A percentile compares a stretch with the other conserved stretches of the same genome.
Evolutionary conservation across 2,329 filamentous ascomycete species (phyloP).

Genomic region (Rachicladosporium sp.): DNA sequence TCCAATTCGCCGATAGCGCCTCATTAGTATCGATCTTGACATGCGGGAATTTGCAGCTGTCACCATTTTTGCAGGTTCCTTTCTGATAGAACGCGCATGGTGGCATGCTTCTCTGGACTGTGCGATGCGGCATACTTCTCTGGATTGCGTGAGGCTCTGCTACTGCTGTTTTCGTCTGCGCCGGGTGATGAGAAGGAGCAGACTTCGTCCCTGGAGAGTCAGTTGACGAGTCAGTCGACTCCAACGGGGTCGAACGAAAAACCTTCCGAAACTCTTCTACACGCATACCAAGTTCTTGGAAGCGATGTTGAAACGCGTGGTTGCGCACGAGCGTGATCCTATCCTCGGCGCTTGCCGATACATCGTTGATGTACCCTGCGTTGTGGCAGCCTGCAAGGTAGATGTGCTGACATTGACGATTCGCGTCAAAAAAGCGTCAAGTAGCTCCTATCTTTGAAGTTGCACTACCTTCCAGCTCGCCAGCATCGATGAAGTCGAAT

Average conservation of each 20-base stretch:
- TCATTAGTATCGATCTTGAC: slow-evolving; percentile 8
- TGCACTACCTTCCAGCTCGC: slow-evolving; percentile 47
- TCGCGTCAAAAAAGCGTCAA: slow-evolving; percentile 42
- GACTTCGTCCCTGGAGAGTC: too few relatives aligned
- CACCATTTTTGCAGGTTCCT: slow-evolving; percentile 20
- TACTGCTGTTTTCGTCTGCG: slow-evolving; percentile 2
- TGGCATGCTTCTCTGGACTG: background rate
- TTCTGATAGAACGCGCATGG: slow-evolving; percentile 17
- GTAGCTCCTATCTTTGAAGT: slow-evolving; percentile 47
- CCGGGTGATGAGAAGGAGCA: background rate
- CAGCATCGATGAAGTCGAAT: slow-evolving; percentile 51
- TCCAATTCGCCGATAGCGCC: background rate
- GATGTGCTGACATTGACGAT: slow-evolving; percentile 51
- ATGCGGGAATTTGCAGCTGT: slow-evolving; percentile 17
- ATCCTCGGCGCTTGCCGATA: slow-evolving; percentile 30
- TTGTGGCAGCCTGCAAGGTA: slow-evolving; percentile 53
- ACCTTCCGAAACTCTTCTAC: slow-evolving; percentile 41
- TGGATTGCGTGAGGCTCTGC: slow-evolving; percentile 1
- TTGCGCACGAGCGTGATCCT: slow-evolving; percentile 43
- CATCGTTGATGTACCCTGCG: slow-evolving; percentile 43
- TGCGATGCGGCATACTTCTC: slow-evolving; percentile 1
- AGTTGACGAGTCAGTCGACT: background rate
- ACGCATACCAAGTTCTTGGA: slow-evolving; percentile 41
- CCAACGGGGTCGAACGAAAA: slow-evolving; percentile 36
- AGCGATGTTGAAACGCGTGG: slow-evolving; percentile 33